phyloP scores from a whole-genome alignment of 2,329 filamentous ascomycete genomes.

The Scytalidium lignicola region DNA sequence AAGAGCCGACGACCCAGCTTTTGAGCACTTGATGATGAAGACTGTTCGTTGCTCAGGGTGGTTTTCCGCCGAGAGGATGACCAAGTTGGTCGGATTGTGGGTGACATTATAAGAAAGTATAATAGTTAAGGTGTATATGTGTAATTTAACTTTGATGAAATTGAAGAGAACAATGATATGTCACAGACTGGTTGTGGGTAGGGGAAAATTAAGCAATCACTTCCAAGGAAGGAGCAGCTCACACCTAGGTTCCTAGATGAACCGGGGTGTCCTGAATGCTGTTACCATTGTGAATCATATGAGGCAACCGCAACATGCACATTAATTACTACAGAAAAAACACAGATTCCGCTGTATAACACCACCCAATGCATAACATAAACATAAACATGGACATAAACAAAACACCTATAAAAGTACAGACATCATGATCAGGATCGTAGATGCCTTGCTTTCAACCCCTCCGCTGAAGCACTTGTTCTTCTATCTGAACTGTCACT shows the following conservation, averaged over 20 bases:
- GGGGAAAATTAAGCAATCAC: no score
- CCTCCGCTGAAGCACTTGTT: conserved; percentile 1
- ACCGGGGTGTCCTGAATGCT: no score
- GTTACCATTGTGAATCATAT: no score
- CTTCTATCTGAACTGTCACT: conserved; percentile 1
- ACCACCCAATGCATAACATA: neutral
- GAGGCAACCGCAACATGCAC: neutral
- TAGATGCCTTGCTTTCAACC: neutral
- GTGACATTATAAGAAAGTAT: no score
- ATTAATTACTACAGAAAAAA: neutral
- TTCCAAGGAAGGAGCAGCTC: no score
- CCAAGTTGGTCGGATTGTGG: no score
- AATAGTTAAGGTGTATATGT: no score
- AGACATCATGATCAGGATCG: neutral
- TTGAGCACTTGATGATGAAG: neutral
- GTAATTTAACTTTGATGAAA: no score
- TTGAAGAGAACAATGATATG: no score
- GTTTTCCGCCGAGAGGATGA: neutral
- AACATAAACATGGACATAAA: no score
- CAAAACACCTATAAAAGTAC: neutral
- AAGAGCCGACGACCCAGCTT: neutral
- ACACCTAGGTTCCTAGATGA: neutral
- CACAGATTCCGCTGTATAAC: neutral
- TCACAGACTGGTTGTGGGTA: no score
- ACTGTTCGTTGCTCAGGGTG: neutral